Evolutionary conservation across 2,329 filamentous ascomycete genomes (phyloP).

Genomic region (Cladosporium sp.): DNA sequence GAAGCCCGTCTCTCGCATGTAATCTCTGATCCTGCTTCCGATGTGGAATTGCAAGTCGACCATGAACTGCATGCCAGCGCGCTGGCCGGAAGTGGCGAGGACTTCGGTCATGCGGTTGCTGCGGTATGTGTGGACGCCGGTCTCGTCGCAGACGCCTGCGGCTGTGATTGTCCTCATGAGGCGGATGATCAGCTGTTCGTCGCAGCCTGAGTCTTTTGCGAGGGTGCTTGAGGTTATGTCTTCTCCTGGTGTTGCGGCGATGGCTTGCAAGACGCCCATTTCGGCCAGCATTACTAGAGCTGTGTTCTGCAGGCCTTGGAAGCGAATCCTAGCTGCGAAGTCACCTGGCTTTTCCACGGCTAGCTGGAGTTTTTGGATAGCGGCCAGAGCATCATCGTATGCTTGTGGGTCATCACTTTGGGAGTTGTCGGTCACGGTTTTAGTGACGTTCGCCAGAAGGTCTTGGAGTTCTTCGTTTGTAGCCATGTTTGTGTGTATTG

Average conservation of each 20-base stretch:
- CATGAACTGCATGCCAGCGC: constrained; percentile 4
- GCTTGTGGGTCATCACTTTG: not conserved
- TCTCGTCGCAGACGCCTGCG: not conserved
- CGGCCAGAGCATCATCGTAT: constrained; percentile 1
- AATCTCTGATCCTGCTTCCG: constrained; percentile 1
- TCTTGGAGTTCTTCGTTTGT: not conserved
- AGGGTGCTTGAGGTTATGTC: not conserved
- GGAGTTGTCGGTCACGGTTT: not conserved
- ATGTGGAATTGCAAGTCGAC: constrained; percentile 6
- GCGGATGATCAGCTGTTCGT: not conserved
- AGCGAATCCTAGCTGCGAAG: not conserved
- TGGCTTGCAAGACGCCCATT: not conserved
- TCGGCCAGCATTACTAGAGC: constrained; percentile 1
- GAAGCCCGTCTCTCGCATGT: not conserved
- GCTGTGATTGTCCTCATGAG: not conserved
- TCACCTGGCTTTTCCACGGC: constrained; percentile 3
- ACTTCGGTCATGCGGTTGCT: constrained; percentile 9
- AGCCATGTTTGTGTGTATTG: not conserved
- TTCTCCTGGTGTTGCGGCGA: not conserved
- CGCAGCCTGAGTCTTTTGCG: not conserved
- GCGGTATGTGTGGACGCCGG: not conserved
- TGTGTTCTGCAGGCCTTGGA: not conserved
- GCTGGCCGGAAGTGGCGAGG: not conserved
- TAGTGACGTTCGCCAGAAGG: not conserved
- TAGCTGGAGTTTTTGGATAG: constrained; percentile 4